These are phyloP conservation scores for Coemansia sp. DNA, from an alignment of 192 early-diverging fungal species.

Conservation along the genomic window DNA sequence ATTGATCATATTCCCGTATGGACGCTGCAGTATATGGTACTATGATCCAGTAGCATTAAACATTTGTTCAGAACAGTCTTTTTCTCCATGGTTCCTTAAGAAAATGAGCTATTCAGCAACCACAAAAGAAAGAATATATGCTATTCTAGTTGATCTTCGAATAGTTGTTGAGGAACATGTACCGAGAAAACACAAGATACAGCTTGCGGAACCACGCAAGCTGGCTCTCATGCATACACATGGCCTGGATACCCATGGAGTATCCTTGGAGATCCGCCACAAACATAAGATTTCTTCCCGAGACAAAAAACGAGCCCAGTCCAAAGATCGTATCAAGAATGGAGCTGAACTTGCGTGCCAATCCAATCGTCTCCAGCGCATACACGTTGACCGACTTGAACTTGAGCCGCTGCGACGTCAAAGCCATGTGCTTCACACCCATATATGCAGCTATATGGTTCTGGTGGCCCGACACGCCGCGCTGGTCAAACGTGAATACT, in stretches of 20 bases:
- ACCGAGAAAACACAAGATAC: conserved; percentile 83
- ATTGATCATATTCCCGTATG: neutral
- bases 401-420: conserved; percentile 56
- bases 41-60: neutral
- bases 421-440: conserved; percentile 63
- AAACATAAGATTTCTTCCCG: conserved; percentile 50
- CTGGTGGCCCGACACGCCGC: conserved; percentile 86
- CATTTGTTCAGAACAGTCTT: neutral
- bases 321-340: conserved; percentile 55
- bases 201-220: conserved; percentile 91
- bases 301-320: conserved; percentile 19
- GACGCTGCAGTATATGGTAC: no score
- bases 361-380: conserved; percentile 58
- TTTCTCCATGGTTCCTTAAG: neutral
- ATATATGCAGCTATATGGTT: conserved; percentile 84
- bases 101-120: neutral
- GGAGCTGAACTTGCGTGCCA: conserved; percentile 61
- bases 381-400: conserved; percentile 55
- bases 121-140: neutral
- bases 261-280: conserved; percentile 63
- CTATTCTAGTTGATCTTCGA: conserved; percentile 36
- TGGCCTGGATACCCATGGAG: conserved; percentile 62
- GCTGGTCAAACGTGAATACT: conserved; percentile 86
- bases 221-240: conserved; percentile 82
- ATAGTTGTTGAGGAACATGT: conserved; percentile 80